Base-by-base conservation (phyloP, 2,329 filamentous ascomycete species). In the Hypomyces perniciosus region DNA sequence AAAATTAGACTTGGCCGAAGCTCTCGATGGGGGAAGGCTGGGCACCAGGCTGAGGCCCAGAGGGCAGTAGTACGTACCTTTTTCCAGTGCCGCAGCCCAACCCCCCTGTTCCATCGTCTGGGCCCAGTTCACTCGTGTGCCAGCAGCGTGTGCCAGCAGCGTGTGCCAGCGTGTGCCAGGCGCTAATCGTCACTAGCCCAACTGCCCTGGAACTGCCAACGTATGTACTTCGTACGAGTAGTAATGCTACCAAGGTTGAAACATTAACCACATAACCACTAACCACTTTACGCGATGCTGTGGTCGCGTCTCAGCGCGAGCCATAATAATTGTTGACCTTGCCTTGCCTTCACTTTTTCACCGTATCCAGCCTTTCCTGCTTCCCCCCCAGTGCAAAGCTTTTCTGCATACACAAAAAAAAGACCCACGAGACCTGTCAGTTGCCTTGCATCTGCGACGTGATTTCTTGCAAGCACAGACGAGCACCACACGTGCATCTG, bases 271-370 rank as follows among this genome's bases (percentile, higher is more conserved):
- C 20, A 20, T 20, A 35, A 35, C 33, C 33, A 35, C 33, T 12
- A 38, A 51, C 48, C 48, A 51, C 48, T 51, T 51, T 46, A 51
- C 48, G 48, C 48, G 48, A 41, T 45, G 48, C 48, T 45, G 44
- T 42, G 48, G 48, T 46, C 48, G 48, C 48, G 48, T 51, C 48
- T 46, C 48, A 34, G 42, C 42, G 39, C n/a, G 28, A 37, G 43
- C 48, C 30, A 51, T 42, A 35, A 46, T 41, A 35, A 35, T 42
- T 33, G 39, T 51, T 37, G 40, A 46, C 41, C 33, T 49, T 29
- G 9, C 35, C 35, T 12, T 38, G 44, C 41, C 33, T 9, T 26
- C 48, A 50, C 20, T 30, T 42, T 34, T 44, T 20, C 30, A 29
- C 13, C 29, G 28, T 9, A 34, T 44, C 34, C 30, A 35, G 30